A percentile compares a stretch with the other conserved stretches of the same genome.
phyloP scores from a whole-genome alignment of 805 yeast genomes.

The Monosporozyma solicola region DNA sequence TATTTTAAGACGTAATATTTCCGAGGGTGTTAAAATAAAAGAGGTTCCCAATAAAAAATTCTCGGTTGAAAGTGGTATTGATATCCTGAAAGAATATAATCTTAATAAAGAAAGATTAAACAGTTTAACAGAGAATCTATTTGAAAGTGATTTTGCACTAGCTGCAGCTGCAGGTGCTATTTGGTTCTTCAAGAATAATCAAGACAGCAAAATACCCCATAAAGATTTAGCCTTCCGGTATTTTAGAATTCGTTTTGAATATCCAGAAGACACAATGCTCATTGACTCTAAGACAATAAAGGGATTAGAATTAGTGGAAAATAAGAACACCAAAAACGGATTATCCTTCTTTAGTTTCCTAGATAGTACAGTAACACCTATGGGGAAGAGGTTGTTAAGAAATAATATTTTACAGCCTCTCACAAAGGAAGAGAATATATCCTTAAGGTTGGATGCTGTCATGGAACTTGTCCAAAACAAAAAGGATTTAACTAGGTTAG shows the following conservation, averaged over 20 bases:
- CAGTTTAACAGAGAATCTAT: conserved; percentile 14
- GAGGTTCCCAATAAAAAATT: conserved; percentile 23
- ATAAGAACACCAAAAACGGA: conserved; percentile 24
- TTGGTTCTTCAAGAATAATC: conserved; percentile 12
- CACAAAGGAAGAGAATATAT: conserved; percentile 31
- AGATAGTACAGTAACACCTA: conserved; percentile 35
- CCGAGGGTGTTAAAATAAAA: conserved; percentile 17
- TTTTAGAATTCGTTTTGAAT: conserved; percentile 32
- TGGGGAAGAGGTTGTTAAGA: conserved; percentile 38
- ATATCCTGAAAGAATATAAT: conserved; percentile 13
- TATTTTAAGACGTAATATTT: conserved; percentile 30
- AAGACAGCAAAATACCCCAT: neutral
- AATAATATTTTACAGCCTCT: conserved; percentile 41
- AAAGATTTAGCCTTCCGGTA: conserved; percentile 18
- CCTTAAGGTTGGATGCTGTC: conserved; percentile 32
- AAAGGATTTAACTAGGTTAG: conserved; percentile 9
- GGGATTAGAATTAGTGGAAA: conserved; percentile 34
- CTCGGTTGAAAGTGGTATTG: conserved; percentile 21
- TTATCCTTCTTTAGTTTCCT: conserved; percentile 31
- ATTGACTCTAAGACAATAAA: conserved; percentile 34
- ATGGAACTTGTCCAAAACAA: conserved; percentile 26
- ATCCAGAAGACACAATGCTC: conserved; percentile 35
- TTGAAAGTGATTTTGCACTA: conserved; percentile 27
- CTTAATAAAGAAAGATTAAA: conserved; percentile 5
- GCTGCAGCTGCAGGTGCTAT: conserved; percentile 31